phyloP scores from a whole-genome alignment of 345 rosid species.

The Carallia pectinifolia region DNA sequence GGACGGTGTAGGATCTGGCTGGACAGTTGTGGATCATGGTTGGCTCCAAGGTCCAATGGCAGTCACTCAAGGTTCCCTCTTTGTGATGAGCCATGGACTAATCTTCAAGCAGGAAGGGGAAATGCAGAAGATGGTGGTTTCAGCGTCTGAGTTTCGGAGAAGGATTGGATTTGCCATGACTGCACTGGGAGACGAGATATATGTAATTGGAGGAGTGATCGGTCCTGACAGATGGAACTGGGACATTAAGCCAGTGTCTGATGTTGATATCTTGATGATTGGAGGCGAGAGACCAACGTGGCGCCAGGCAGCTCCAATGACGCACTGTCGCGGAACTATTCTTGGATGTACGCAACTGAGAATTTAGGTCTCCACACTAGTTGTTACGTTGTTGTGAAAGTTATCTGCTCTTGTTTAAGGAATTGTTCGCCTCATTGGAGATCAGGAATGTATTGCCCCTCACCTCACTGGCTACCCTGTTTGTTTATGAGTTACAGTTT shows the following conservation, averaged over 20 bases:
- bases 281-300: conserved; percentile 72
- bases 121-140: conserved; percentile 50
- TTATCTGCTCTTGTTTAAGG: conserved; percentile 20
- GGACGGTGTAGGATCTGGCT: conserved; percentile 54
- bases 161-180: conserved; percentile 83
- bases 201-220: conserved; percentile 83
- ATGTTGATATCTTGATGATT: conserved; percentile 58
- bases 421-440: conserved; percentile 22
- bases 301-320: conserved; percentile 80
- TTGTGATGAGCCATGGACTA: conserved; percentile 66
- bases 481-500: conserved; percentile 17
- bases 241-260: conserved; percentile 73
- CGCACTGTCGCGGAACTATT: conserved; percentile 74
- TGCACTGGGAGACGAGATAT: conserved; percentile 69
- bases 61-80: conserved; percentile 59
- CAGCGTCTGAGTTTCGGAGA: conserved; percentile 79
- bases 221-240: conserved; percentile 84
- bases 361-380: conserved; percentile 37
- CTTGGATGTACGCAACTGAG: conserved; percentile 78
- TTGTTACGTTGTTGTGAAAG: conserved; percentile 19
- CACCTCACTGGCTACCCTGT: conserved; percentile 5
- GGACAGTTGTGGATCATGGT: conserved; percentile 75
- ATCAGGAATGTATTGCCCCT: conserved; percentile 20
- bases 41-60: conserved; percentile 96
- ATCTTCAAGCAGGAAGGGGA: conserved; percentile 62